Evolutionary conservation across 495 filamentous ascomycete genomes (phyloP), one percentile per base, ranked within the genome.

Genomic region (Hypoxylon fuscum): DNA sequence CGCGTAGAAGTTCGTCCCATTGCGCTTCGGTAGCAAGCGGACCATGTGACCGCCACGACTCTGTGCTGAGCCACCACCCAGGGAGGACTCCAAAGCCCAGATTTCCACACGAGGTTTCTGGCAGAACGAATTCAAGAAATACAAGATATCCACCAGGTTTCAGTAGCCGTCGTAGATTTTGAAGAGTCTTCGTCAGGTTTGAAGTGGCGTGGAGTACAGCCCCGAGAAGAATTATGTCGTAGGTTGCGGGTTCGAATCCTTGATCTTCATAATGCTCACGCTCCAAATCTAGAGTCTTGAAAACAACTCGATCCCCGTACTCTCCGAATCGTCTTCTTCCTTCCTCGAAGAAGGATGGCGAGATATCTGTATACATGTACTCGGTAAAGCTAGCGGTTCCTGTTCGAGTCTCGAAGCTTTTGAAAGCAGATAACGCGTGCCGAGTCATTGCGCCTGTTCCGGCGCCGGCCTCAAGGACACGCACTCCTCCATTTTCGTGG

Each of bases 121-220:
- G 54, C 21, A 27, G 51, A 0, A 76, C 81, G 7, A 77, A 20
- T 49, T 85, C 81, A 0, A 72, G 15, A 3, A 81, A 2, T 1
- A 84, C 25, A 3, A 84, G 47, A 49, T 74, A 75, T 1, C 81
- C 82, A 15, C 81, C 82, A 8, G 82, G 81, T 27, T 79, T 80
- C 5, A 85, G 41, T 0, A 84, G 64, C 10, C 50, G 48, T 2
- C 69, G 72, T 0, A 76, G 47, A 67, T 81, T 76, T 0, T 22
- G 21, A n/a, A 85, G 38, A 1, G 72, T 77, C 6, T 67, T 49
- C 1, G 72, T 45, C 0, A 82, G 41, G 27, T 62, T 49, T 0
- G 49, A 50, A 0, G 81, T 83, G 1, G 80, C 77, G 62, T 85
- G 80, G 11, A 85, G 49, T 15, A 74, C 74, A 27, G 66, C 65